Base-by-base conservation (phyloP, 2,329 filamentous ascomycete species). In the Pseudogymnoascus sp. region DNA sequence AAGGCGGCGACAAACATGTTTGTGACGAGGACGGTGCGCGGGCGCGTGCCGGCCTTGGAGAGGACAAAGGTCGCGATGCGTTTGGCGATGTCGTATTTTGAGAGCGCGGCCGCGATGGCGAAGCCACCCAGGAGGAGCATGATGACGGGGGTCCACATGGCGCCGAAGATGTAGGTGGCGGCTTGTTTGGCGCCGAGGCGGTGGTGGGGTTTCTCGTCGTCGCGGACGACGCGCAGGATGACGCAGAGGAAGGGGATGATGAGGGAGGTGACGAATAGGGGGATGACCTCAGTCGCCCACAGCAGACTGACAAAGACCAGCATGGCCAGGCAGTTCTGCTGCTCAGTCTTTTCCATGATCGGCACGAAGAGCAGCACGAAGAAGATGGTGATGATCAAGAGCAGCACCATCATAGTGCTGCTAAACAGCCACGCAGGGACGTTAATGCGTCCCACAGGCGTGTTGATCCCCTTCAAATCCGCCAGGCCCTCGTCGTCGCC, bases 71-170 rank as follows among this genome's bases (percentile, higher is more conserved):
- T 96, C 1, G 94, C 94, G 76, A 99, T 91, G 70, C 94, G 88
- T 75, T 97, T 96, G 63, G 96, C 94, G 68, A 99, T 97, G 66
- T 92, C 94, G 74, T 95, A 96, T 73, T 99, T 99, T 56, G 91
- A 96, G 60, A 99, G 75, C 0, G 94, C 95, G 0, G 94, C 94
- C 8, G 94, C 94, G 59, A 99, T 86, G 2, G 94, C 96, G 70
- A 99, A 99, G 30, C 94, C 94, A 66, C 94, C 94, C 0, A 99
- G 84, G 19, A 99, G 79, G 13, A 99, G 83, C 94, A 99, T 97
- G 66, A 99, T 99, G 60, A 99, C 94, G 0, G 94, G 92, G 3
- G 92, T 96, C 94, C 94, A 99, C 94, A 99, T 99, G 23, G 94
- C 87, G 3, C 90, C 81, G 68, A 99, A 97, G 61, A 96, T 88